Evolutionary conservation across 441 rosid species (phyloP), one percentile per base, ranked within the genome.

Genomic region (Gossypium lobatum): DNA sequence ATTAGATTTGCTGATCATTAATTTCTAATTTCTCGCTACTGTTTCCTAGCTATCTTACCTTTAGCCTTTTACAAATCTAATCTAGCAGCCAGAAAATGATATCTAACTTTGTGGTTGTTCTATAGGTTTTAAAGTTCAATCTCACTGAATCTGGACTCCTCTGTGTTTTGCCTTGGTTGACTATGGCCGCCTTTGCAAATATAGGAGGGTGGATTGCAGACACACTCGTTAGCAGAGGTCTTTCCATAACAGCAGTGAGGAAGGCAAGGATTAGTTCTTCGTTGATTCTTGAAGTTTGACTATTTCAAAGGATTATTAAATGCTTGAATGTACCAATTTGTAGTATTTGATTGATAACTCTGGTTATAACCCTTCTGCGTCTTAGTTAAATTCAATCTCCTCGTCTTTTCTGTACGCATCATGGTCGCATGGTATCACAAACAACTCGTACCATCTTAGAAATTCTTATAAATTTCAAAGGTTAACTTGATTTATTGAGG

Each of bases 181-280:
- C 98, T 45, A 95, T 93, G 99, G 99, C 99, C 59, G 61, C 85
- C 72, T 91, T 90, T 75, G 98, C 98, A 64, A 95, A 95, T 80
- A 55, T 93, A 70, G 99, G 99, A 77, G 99, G 99, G 26, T 95
- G 99, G 99, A 95, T 95, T 60, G 99, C 99, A 10, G 99, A 95
- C 83, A 90, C 96, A 68, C 97, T 95, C 14, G 97, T 95, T 73
- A 90, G 96, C 90, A 88, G 76, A 82, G 98, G 99, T 71, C 64
- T 95, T 81, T 95, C 99, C 68, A 88, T 93, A 76, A 95, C 99
- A 45, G 26, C 88, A 74, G 99, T 95, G 85, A 86, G 99, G 37
- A 95, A 95, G 98, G 99, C 81, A 90, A 88, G 90, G 21, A 68
- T 37, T 76, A 69, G 77, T 23, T 45, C 64, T 77, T 13, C 65